Evolutionary conservation across 495 filamentous ascomycete genomes (phyloP).

Genomic region (Sabuloglossum arenarium): DNA sequence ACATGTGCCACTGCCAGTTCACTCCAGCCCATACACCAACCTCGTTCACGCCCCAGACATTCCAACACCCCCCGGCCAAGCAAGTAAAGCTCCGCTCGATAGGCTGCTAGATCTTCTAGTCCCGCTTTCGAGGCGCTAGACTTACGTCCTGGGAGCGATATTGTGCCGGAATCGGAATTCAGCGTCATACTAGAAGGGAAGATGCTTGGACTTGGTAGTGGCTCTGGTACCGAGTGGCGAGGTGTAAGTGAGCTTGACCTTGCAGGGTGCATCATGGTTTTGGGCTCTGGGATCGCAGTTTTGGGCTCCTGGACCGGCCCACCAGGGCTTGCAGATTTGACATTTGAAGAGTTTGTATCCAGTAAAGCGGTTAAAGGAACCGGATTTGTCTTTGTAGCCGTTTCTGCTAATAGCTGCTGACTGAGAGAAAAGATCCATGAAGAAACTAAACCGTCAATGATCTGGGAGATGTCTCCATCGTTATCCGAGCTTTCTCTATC

Average conservation of each 20-base stretch:
- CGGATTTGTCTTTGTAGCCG: slow-evolving; percentile 41
- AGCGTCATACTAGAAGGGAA: slow-evolving; percentile 15
- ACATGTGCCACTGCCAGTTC: slow-evolving; percentile 18
- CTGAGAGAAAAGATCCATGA: slow-evolving; percentile 70
- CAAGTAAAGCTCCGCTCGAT: slow-evolving; percentile 59
- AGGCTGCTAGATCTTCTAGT: slow-evolving; percentile 62
- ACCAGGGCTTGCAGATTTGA: slow-evolving; percentile 1
- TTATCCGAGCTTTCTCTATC: slow-evolving; percentile 10
- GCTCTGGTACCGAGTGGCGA: slow-evolving; percentile 14
- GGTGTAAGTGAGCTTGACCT: slow-evolving; percentile 28
- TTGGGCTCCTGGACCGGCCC: slow-evolving; percentile 23
- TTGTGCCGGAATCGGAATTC: neutral
- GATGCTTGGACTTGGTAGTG: slow-evolving; percentile 23
- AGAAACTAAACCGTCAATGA: slow-evolving; percentile 63
- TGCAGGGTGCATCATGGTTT: slow-evolving; percentile 41
- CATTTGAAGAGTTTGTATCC: slow-evolving; percentile 1
- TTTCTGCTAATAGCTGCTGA: slow-evolving; percentile 59
- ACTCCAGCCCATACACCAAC: slow-evolving; percentile 63
- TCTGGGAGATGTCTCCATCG: slow-evolving; percentile 17
- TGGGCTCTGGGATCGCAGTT: slow-evolving; percentile 33
- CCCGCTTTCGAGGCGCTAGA: slow-evolving; percentile 32
- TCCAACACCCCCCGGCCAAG: slow-evolving; percentile 62
- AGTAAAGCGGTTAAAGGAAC: slow-evolving; percentile 31
- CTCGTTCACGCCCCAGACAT: slow-evolving; percentile 44
- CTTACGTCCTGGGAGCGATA: neutral